These are phyloP conservation scores for Gaultheria prostrata DNA, from an alignment of 148 eudicot genomes.

Conservation along the genomic window DNA sequence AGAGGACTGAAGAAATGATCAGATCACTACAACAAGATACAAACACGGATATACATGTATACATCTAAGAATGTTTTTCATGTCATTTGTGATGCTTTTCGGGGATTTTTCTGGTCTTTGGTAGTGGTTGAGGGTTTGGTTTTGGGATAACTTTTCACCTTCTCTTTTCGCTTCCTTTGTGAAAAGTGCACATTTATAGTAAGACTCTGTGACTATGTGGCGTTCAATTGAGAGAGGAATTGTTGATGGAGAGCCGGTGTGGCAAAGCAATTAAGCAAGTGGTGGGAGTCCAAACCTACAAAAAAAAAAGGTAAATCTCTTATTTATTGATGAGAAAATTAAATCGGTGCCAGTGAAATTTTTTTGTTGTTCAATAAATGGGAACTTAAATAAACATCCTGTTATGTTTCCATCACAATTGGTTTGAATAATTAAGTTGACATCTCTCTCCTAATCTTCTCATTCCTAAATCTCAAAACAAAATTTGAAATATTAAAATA, in stretches of 20 bases:
- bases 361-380: no score
- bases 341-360: no score
- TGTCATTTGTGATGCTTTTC: neutral
- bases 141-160: slow-evolving; percentile 3
- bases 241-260: neutral
- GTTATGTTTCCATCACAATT: no score
- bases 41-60: neutral
- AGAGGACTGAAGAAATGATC: neutral
- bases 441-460: no score
- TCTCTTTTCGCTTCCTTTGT: neutral
- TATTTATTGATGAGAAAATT: no score
- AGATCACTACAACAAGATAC: neutral
- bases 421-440: no score
- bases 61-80: neutral
- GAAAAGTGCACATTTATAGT: neutral
- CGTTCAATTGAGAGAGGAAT: neutral
- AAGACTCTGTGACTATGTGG: neutral
- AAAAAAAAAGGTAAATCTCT: no score
- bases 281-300: no score
- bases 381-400: no score
- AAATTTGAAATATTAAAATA: no score
- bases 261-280: neutral
- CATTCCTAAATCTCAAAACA: no score
- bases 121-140: slow-evolving; percentile 5
- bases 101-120: neutral